Evolutionary conservation across 352 stramenopile genomes (phyloP), one percentile per base, ranked within the genome.

Genomic region (Phytophthora megakarya): DNA sequence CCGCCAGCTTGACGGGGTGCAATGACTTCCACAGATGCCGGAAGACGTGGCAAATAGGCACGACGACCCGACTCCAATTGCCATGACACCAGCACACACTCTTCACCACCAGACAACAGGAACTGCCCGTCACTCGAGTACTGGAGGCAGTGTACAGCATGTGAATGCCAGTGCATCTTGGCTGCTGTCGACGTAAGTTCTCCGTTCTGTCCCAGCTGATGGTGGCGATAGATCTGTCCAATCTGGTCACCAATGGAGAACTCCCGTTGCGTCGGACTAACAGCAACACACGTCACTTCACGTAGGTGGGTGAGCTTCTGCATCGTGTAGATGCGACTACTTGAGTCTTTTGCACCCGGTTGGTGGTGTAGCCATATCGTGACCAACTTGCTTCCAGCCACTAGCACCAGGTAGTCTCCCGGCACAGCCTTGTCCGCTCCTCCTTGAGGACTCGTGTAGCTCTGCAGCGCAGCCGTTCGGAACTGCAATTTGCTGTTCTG

Each of bases 51-150:
- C 44, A 96, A 45, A 61, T 95, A 95, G 5, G 82, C 69, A 9
- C 84, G 81, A 18, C 80, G 80, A 16, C 88, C 87, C 2, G 86
- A 81, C 55, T 90, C 85, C 16, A 96, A 43, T 26, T 97, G 84
- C 88, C 89, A 97, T 30, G 86, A 84, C 18, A 97, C 85, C 18
- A 97, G 59, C 46, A 96, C 88, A 58, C 82, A 89, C 61, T 97
- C 89, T 32, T 97, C 82, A 40, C 89, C 89, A 9, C 89, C 89
- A 0, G 85, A 96, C 11, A 95, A 40, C 16, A 97, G 54, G 51
- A 85, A 93, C 26, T 86, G 76, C 37, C 88, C 86, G 55, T 97
- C 75, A 28, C 61, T 76, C 23, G 85, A 87, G 76, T 93, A 96
- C 45, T 73, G 65, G 3, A 96, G 26, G 32, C 80, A 91, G 45